phyloP scores from a whole-genome alignment of 2,329 filamentous ascomycete genomes.

The Sarocladium brachiariae region DNA sequence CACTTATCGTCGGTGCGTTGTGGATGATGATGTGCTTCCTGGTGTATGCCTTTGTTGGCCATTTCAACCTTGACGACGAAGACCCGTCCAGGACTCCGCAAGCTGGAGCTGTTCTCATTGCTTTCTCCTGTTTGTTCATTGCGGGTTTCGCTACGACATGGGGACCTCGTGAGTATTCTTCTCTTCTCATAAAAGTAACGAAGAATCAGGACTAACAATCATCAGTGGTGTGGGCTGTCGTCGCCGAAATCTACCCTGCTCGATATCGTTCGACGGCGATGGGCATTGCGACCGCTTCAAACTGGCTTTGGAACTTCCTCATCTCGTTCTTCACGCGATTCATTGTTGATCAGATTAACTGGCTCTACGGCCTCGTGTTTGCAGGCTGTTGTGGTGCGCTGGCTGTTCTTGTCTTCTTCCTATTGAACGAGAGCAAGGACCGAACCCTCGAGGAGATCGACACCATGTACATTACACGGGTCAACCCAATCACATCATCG shows the following conservation, averaged over 20 bases:
- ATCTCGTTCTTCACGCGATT: conserved; percentile 58
- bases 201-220: neutral
- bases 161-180: conserved; percentile 42
- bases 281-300: conserved; percentile 49
- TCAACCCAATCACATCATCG: conserved; percentile 41
- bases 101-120: conserved; percentile 54
- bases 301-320: conserved; percentile 62
- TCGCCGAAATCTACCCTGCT: conserved; percentile 57
- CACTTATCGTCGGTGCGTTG: conserved; percentile 54
- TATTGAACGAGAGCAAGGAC: conserved; percentile 66
- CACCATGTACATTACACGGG: conserved; percentile 58
- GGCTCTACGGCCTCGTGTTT: conserved; percentile 65
- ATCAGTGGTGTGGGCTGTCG: conserved; percentile 55
- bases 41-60: conserved; percentile 42
- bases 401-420: conserved; percentile 64
- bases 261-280: conserved; percentile 48
- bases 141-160: conserved; percentile 61
- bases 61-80: conserved; percentile 33
- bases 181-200: neutral
- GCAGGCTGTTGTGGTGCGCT: conserved; percentile 59
- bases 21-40: conserved; percentile 52
- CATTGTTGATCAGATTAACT: conserved; percentile 63
- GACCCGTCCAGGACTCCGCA: conserved; percentile 37
- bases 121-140: conserved; percentile 64
- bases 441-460: conserved; percentile 70